phyloP scores from a whole-genome alignment of 306 rosid species.

The Acmispon strigosus region DNA sequence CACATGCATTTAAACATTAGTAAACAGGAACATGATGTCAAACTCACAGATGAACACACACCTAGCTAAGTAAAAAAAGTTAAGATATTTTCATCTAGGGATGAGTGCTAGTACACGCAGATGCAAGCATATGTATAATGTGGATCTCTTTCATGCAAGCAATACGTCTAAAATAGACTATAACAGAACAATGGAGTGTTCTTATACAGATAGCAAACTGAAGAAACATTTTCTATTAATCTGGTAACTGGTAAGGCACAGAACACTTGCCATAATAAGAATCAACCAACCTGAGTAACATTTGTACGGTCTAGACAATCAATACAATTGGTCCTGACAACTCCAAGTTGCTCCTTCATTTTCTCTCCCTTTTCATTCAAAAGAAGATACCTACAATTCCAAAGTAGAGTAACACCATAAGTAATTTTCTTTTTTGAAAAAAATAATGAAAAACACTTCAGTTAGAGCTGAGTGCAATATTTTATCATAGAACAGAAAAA shows the following conservation, averaged over 20 bases:
- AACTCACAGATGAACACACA: background rate
- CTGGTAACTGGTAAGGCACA: background rate
- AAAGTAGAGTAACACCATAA: slow-evolving; percentile 14
- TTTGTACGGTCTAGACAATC: slow-evolving; percentile 98
- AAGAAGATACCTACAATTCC: slow-evolving; percentile 65
- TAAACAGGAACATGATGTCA: slow-evolving; percentile 22
- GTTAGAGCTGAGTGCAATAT: background rate
- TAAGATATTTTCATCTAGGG: background rate
- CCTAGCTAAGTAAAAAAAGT: background rate
- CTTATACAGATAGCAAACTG: background rate
- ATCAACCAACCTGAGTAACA: slow-evolving; percentile 83
- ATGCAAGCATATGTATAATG: background rate
- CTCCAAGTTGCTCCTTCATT: slow-evolving; percentile 95
- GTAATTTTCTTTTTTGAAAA: background rate
- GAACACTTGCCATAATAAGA: background rate
- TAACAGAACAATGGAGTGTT: background rate
- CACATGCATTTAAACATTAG: slow-evolving; percentile 24
- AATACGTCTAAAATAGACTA: slow-evolving; percentile 3
- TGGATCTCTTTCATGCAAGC: background rate
- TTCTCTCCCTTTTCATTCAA: slow-evolving; percentile 85
- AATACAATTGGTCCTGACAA: slow-evolving; percentile 88
- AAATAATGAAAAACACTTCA: background rate
- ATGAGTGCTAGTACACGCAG: background rate
- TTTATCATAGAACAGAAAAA: background rate
- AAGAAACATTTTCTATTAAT: background rate